Percentiles rank a stretch among this genome's conserved stretches.
These are phyloP conservation scores for Paulownia fortunei DNA, from an alignment of 257 asterid species.

Conservation along the genomic window DNA sequence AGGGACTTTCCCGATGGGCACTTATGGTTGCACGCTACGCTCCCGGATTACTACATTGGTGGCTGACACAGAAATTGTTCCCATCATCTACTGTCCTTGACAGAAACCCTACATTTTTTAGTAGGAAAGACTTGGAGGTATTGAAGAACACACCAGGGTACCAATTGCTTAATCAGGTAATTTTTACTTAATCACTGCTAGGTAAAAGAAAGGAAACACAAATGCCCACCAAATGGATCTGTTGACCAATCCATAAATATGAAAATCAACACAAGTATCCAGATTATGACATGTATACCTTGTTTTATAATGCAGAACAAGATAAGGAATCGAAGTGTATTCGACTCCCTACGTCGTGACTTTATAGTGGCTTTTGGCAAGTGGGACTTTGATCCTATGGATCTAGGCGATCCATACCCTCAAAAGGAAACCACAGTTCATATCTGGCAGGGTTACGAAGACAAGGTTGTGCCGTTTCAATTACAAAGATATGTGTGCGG, in stretches of 20 bases:
- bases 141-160: constrained; percentile 84
- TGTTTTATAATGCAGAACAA: constrained; percentile 54
- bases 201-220: not conserved
- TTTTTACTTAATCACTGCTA: constrained; percentile 6
- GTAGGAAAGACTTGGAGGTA: constrained; percentile 74
- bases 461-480: constrained; percentile 58
- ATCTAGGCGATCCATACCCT: constrained; percentile 61
- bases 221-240: not conserved
- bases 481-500: constrained; percentile 66
- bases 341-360: constrained; percentile 84
- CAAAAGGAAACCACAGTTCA: constrained; percentile 47
- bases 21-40: constrained; percentile 54
- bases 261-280: not conserved
- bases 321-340: constrained; percentile 50
- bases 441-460: constrained; percentile 63
- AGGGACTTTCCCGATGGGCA: constrained; percentile 64
- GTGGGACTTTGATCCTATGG: constrained; percentile 95
- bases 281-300: not conserved
- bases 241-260: not conserved
- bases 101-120: constrained; percentile 70
- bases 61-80: constrained; percentile 85
- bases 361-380: constrained; percentile 72
- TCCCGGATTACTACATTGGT: constrained; percentile 81
- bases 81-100: constrained; percentile 88
- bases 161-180: constrained; percentile 77